These are phyloP conservation scores for Prinsepia uniflora DNA, from an alignment of 306 rosid genomes.

Conservation along the genomic window DNA sequence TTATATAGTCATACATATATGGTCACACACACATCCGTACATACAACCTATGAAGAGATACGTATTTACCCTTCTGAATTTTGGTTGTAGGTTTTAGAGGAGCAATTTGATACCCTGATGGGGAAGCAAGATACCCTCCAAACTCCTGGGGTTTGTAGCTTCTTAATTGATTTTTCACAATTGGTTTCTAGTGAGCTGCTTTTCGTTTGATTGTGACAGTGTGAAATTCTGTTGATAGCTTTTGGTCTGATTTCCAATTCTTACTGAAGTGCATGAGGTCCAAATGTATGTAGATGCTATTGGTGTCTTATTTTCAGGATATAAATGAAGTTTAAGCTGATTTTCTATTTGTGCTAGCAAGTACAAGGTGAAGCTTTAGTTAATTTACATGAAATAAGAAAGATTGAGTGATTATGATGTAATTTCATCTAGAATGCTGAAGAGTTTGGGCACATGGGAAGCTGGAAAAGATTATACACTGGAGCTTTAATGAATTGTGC, in stretches of 20 bases:
- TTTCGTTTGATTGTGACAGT: not conserved
- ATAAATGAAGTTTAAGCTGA: conserved; percentile 8
- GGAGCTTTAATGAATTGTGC: not conserved
- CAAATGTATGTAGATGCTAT: not conserved
- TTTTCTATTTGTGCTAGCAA: not conserved
- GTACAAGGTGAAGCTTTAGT: not conserved
- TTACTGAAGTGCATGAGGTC: not conserved
- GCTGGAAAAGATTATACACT: not conserved
- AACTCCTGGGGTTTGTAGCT: conserved; percentile 70
- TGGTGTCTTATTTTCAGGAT: not conserved
- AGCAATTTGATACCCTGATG: conserved; percentile 55
- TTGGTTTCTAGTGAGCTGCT: conserved; percentile 7
- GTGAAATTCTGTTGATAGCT: not conserved
- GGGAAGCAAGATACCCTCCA: conserved; percentile 53
- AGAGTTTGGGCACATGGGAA: not conserved
- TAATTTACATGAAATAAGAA: not conserved
- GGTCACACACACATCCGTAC: not conserved
- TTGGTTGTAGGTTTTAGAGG: conserved; percentile 55
- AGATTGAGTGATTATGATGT: not conserved
- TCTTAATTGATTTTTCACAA: conserved; percentile 4
- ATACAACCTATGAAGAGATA: too few relatives aligned
- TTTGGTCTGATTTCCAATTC: conserved; percentile 1
- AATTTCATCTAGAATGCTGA: not conserved
- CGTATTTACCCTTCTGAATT: conserved; percentile 5
- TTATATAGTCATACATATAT: not conserved